Conservation (phyloP, 371 early-diverging fungal species). For the Lichtheimia hyalospora region DNA sequence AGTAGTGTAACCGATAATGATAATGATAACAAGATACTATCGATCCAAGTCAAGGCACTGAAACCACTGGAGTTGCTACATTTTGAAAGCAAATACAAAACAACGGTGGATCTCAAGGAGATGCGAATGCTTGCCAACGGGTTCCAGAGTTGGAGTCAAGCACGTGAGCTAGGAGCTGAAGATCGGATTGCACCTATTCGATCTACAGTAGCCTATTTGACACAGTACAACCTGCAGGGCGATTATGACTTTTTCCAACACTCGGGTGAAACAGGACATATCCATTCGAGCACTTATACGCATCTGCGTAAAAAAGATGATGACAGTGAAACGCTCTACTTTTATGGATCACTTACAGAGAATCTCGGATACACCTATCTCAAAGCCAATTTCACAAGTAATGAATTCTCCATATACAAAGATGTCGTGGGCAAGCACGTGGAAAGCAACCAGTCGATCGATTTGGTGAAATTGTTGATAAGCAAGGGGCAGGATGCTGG, state of each 20-base stretch:
- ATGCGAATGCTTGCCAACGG: slow-evolving; percentile 56
- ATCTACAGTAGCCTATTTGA: slow-evolving; percentile 36
- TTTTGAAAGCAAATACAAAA: slow-evolving; percentile 31
- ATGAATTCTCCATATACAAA: slow-evolving; percentile 43
- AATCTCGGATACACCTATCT: slow-evolving; percentile 56
- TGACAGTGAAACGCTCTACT: slow-evolving; percentile 29
- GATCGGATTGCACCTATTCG: slow-evolving; percentile 39
- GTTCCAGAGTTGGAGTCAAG: slow-evolving; percentile 60
- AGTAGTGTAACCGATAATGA: slow-evolving; percentile 15
- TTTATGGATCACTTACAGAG: slow-evolving; percentile 57
- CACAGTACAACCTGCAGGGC: slow-evolving; percentile 48
- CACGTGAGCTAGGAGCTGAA: slow-evolving; percentile 30
- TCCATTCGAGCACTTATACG: slow-evolving; percentile 57
- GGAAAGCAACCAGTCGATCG: slow-evolving; percentile 17
- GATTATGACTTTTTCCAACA: slow-evolving; percentile 58
- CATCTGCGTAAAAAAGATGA: slow-evolving; percentile 40
- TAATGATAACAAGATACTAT: slow-evolving; percentile 7
- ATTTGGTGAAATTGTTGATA: slow-evolving; percentile 28
- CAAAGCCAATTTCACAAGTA: slow-evolving; percentile 39
- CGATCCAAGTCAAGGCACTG: slow-evolving; percentile 20
- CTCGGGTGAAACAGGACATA: slow-evolving; percentile 45
- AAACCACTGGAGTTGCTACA: slow-evolving; percentile 26
- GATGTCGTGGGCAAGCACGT: slow-evolving; percentile 42
- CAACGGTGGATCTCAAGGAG: slow-evolving; percentile 22
- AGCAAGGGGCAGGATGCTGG: slow-evolving; percentile 36